These are phyloP conservation scores for Aciculoconidium aculeatum DNA, from an alignment of 805 yeast species.

Conservation along the genomic window DNA sequence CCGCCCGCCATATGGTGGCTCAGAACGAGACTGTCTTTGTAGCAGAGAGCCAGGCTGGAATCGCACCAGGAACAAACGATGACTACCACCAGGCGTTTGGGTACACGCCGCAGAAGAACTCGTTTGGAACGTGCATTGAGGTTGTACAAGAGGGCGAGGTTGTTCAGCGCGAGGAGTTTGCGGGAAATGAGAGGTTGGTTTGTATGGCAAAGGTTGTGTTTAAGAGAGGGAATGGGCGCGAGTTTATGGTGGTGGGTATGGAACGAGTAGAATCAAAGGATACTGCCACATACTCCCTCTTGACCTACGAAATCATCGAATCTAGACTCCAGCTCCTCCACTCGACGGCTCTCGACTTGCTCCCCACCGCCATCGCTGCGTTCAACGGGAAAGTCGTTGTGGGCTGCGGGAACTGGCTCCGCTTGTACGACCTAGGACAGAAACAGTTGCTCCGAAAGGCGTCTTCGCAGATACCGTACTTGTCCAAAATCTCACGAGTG, in stretches of 20 bases:
- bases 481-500: conserved; percentile 48
- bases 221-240: conserved; percentile 13
- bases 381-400: conserved; percentile 58
- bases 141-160: conserved; percentile 36
- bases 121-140: conserved; percentile 53
- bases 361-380: conserved; percentile 42
- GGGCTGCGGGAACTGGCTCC: conserved; percentile 47
- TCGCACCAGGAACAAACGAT: no score
- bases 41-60: conserved; percentile 41
- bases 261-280: conserved; percentile 19
- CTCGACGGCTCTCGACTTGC: conserved; percentile 47
- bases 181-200: conserved; percentile 37
- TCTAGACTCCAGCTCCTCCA: conserved; percentile 52
- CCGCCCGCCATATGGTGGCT: conserved; percentile 42
- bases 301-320: conserved; percentile 31
- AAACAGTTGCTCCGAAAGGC: conserved; percentile 73
- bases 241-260: conserved; percentile 44
- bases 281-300: conserved; percentile 28
- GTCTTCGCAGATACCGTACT: conserved; percentile 38
- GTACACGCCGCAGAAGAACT: no score
- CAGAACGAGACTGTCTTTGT: conserved; percentile 29
- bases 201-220: conserved; percentile 31
- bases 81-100: conserved; percentile 45
- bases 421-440: conserved; percentile 68
- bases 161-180: conserved; percentile 40